Conservation (phyloP, 805 yeast genomes). For the Saccharomycopsis fermentans region DNA sequence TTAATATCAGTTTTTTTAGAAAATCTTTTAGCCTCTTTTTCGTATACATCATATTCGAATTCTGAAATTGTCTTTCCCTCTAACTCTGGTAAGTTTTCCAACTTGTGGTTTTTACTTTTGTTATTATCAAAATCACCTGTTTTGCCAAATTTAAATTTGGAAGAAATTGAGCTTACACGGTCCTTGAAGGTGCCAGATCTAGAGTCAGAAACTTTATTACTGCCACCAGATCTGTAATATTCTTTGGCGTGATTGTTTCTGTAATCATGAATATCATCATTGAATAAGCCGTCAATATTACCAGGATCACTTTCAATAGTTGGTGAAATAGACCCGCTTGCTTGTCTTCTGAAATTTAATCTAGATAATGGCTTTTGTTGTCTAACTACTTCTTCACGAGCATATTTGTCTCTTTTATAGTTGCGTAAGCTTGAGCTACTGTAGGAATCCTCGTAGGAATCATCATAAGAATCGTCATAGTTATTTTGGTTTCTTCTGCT, state of each 20-base stretch:
- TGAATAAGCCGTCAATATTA: constrained; percentile 13
- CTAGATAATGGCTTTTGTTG: not conserved
- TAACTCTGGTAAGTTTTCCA: constrained; percentile 29
- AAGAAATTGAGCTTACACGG: constrained; percentile 4
- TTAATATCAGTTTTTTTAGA: constrained; percentile 45
- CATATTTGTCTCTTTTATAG: not conserved
- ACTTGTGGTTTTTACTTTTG: not conserved
- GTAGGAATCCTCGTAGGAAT: constrained; percentile 4
- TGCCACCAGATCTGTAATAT: constrained; percentile 8
- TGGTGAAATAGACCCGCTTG: constrained; percentile 9
- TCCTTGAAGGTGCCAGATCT: constrained; percentile 1
- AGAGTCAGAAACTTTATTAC: constrained; percentile 1
- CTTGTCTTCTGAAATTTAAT: constrained; percentile 1
- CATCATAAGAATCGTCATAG: not conserved
- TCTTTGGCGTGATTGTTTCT: constrained; percentile 10
- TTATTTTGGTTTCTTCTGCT: not conserved
- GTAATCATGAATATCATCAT: constrained; percentile 11
- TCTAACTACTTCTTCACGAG: not conserved
- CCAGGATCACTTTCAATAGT: constrained; percentile 3
- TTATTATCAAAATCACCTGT: not conserved
- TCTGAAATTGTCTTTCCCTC: constrained; percentile 44
- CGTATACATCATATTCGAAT: constrained; percentile 42
- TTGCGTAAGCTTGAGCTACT: not conserved
- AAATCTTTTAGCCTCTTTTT: constrained; percentile 37
- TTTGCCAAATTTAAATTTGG: not conserved